phyloP scores from a whole-genome alignment of 2,329 filamentous ascomycete genomes.

The Colletotrichum acutatum region DNA sequence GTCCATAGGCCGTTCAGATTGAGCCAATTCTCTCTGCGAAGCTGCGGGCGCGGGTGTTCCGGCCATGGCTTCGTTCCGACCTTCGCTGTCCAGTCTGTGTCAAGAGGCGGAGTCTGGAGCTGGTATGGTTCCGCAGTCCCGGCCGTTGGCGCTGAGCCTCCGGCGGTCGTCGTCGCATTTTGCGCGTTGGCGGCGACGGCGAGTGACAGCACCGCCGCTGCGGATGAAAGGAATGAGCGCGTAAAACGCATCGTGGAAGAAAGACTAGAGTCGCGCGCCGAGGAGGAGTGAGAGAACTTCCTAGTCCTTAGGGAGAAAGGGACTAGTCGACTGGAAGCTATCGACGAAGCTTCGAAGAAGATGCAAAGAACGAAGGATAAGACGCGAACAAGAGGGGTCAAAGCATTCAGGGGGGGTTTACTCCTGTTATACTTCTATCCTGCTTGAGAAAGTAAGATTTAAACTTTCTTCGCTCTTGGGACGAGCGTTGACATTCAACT shows the following conservation, averaged over 20 bases:
- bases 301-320: neutral
- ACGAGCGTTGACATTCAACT: constrained; percentile 29
- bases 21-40: constrained; percentile 65
- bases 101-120: constrained; percentile 53
- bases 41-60: constrained; percentile 67
- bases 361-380: neutral
- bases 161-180: neutral
- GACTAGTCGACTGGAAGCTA: neutral
- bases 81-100: constrained; percentile 63
- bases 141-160: neutral
- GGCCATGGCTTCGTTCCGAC: constrained; percentile 66
- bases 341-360: neutral
- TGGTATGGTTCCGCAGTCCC: constrained; percentile 44
- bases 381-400: constrained; percentile 30
- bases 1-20: constrained; percentile 70
- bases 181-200: neutral
- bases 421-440: constrained; percentile 17
- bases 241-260: constrained; percentile 24
- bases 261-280: neutral
- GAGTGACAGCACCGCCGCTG: constrained; percentile 3
- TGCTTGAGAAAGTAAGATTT: constrained; percentile 10
- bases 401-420: constrained; percentile 3
- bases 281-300: neutral
- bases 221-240: constrained; percentile 10
- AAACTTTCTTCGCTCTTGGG: constrained; percentile 20